Conservation (phyloP, 139 green algal species). For the Coccomyxa sp. region DNA sequence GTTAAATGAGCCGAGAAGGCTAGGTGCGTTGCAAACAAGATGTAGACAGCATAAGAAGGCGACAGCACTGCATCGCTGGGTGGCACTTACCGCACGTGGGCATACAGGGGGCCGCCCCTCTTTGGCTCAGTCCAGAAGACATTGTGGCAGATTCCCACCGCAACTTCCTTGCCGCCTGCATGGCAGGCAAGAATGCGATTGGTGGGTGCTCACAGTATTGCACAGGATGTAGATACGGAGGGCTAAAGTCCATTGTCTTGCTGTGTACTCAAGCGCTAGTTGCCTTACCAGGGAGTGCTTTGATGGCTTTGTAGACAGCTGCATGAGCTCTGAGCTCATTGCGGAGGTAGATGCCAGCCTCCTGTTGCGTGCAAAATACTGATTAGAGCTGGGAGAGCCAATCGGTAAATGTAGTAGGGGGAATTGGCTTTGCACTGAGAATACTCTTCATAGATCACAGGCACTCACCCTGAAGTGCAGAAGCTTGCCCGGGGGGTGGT, state of each 20-base stretch:
- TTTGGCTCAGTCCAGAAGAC: constrained; percentile 51
- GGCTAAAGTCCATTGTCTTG: neutral
- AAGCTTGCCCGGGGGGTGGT: constrained; percentile 62
- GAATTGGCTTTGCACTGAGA: no score
- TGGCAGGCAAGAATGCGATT: neutral
- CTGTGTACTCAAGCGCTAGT: neutral
- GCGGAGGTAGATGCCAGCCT: constrained; percentile 4
- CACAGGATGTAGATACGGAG: neutral
- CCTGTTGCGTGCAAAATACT: neutral
- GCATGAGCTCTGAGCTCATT: constrained; percentile 49
- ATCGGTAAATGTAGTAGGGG: no score
- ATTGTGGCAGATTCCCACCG: constrained; percentile 52
- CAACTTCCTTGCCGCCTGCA: constrained; percentile 23
- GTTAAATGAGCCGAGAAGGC: no score
- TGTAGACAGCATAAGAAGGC: no score
- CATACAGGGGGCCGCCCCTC: neutral
- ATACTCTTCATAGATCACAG: no score
- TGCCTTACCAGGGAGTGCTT: constrained; percentile 34
- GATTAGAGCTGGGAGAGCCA: neutral
- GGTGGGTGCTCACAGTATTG: neutral
- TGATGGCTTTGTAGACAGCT: constrained; percentile 59
- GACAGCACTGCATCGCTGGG: no score
- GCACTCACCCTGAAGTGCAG: constrained; percentile 30
- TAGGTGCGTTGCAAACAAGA: no score
- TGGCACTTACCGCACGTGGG: neutral